Evolutionary conservation across 2,329 filamentous ascomycete genomes (phyloP), one percentile per base, ranked within the genome.

Genomic region (Monosporascus sp.): DNA sequence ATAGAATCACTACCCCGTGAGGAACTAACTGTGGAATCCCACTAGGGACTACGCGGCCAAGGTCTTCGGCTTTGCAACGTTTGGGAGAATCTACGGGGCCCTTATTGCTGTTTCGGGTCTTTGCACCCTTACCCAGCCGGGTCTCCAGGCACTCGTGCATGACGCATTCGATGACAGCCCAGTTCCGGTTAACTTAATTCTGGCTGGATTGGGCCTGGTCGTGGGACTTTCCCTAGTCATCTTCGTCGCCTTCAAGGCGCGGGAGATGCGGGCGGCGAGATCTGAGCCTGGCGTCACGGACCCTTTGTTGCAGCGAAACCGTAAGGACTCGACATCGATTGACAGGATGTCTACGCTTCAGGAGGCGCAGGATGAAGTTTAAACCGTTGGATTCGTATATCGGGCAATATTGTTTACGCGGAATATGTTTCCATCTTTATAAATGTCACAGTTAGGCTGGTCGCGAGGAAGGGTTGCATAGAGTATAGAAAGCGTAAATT

Each of bases 11-110:
- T 38, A 2, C 5, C 7, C 1, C 25, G 4, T 5, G 7, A 3
- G 7, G 15, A 43, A 35, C 57, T 62, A 53, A 58, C 48, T 38
- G 9, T 27, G 25, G 3, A 14, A 50, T 51, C 37, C 27, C 46
- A 22, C 15, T 20, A 76, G 74, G 5, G 88, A 90, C 69, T 91
- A 90, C 64, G 78, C 84, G 0, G 87, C 87, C n/a, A 90, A 90
- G 65, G 86, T 90, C 2, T 91, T 91, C 60, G 88, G 88, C 3
- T 90, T 90, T 65, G 79, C 82, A n/a, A 90, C 87, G 0, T 91
- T 91, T 57, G 88, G 88, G 11, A 88, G 88, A 55, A 86, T 92
- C 15, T 91, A 91, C 65, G 88, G 88, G 15, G 77, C 88, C 4
- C 81, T 91, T 52, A 89, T 89, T 50, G 90, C 86, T 64, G 67